Evolutionary conservation across 2,329 filamentous ascomycete genomes (phyloP).

Genomic region (Penicillium sp.): DNA sequence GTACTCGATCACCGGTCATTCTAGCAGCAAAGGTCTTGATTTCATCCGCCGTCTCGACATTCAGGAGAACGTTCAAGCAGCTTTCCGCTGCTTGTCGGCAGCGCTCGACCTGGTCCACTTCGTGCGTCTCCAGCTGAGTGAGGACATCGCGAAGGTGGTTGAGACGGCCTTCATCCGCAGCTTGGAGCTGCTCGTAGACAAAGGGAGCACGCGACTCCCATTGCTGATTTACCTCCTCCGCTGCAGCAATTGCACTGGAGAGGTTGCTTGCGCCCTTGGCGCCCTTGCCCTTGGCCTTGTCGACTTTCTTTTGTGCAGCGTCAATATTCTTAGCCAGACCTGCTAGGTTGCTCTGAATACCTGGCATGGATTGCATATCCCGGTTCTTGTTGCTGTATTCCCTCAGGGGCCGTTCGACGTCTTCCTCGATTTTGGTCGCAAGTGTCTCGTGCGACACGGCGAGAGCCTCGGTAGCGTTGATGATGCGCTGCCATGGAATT

Average conservation of each 20-base stretch:
- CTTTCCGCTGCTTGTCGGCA: slow-evolving; percentile 73
- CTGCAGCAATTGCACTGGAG: slow-evolving; percentile 68
- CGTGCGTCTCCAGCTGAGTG: slow-evolving; percentile 90
- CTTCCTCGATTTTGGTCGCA: slow-evolving; percentile 78
- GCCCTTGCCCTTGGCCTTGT: slow-evolving; percentile 79
- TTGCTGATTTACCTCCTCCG: slow-evolving; percentile 77
- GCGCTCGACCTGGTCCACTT: slow-evolving; percentile 81
- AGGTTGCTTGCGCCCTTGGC: slow-evolving; percentile 72
- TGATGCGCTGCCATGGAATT: slow-evolving; percentile 83
- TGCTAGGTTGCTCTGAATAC: slow-evolving; percentile 78
- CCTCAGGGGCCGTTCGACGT: slow-evolving; percentile 82
- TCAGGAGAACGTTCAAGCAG: slow-evolving; percentile 78
- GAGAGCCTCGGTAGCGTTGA: slow-evolving; percentile 75
- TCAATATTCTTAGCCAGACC: slow-evolving; percentile 83
- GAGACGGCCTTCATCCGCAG: slow-evolving; percentile 82
- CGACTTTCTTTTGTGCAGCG: slow-evolving; percentile 77
- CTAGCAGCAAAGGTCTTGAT: slow-evolving; percentile 59
- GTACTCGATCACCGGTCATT: slow-evolving; percentile 16
- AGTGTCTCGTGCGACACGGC: slow-evolving; percentile 82
- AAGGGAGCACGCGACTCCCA: slow-evolving; percentile 96
- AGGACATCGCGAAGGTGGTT: slow-evolving; percentile 89
- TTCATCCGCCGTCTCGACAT: slow-evolving; percentile 83
- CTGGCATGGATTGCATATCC: slow-evolving; percentile 79
- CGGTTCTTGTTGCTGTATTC: slow-evolving; percentile 69
- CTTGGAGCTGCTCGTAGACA: slow-evolving; percentile 90